phyloP scores from a whole-genome alignment of 2,329 filamentous ascomycete genomes.

The Cladobotryum protrusum region DNA sequence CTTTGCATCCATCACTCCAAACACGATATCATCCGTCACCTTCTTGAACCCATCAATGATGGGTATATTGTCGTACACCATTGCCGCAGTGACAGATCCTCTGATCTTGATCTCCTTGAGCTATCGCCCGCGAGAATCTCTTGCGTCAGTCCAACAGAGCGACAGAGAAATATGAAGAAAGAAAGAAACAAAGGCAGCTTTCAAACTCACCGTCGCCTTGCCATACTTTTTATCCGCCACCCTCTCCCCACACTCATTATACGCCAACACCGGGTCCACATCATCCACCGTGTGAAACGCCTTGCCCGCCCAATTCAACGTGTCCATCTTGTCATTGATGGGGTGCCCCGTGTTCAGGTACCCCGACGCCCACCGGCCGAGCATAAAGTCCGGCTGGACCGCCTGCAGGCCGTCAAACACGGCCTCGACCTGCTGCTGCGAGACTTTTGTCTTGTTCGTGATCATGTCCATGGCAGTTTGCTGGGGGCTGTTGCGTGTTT shows the following conservation, averaged over 20 bases:
- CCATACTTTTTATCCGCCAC: constrained; percentile 3
- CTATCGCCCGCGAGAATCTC: constrained; percentile 6
- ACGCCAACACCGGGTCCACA: constrained; percentile 24
- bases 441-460: not conserved
- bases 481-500: too few relatives aligned
- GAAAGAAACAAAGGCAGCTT: not conserved
- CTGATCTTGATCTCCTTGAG: constrained; percentile 20
- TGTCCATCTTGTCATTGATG: constrained; percentile 15
- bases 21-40: constrained; percentile 20
- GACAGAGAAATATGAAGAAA: not conserved
- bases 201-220: not conserved
- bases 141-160: not conserved
- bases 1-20: constrained; percentile 24
- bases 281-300: constrained; percentile 24
- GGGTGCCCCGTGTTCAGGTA: constrained; percentile 22
- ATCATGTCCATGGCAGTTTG: not conserved
- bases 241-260: constrained; percentile 11
- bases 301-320: constrained; percentile 26
- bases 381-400: constrained; percentile 17
- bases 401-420: constrained; percentile 18
- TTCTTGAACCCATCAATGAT: constrained; percentile 26
- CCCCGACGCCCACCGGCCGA: constrained; percentile 25
- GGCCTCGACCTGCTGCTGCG: not conserved
- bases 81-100: constrained; percentile 21
- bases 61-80: constrained; percentile 24